Evolutionary conservation across 257 asterid genomes (phyloP).

Genomic region (Capsicum baccatum): DNA sequence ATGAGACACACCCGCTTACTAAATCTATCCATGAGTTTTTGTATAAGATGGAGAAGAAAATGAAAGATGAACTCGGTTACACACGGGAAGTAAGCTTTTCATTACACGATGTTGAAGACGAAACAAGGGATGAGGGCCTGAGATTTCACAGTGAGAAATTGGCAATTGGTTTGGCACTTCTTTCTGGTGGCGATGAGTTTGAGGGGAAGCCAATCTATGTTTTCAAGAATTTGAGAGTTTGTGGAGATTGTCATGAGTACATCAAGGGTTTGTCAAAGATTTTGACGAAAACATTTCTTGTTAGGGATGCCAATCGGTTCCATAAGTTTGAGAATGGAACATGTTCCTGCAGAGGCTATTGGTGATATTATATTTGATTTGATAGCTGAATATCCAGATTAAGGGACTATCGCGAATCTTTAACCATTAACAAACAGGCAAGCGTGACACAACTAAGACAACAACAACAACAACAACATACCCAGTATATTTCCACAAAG

Average conservation of each 20-base stretch:
- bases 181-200: conserved; percentile 38
- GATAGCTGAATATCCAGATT: not conserved
- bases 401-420: not conserved
- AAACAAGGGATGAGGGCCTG: conserved; percentile 51
- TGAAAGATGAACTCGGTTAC: conserved; percentile 49
- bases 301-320: conserved; percentile 59
- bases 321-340: conserved; percentile 55
- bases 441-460: not conserved
- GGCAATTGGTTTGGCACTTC: conserved; percentile 56
- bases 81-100: conserved; percentile 45
- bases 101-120: conserved; percentile 62
- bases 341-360: conserved; percentile 56
- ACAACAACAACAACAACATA: too few relatives aligned
- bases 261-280: conserved; percentile 55
- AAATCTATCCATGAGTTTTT: conserved; percentile 44
- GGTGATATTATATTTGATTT: conserved; percentile 39
- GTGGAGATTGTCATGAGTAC: conserved; percentile 64
- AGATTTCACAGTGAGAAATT: conserved; percentile 59
- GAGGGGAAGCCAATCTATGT: conserved; percentile 43
- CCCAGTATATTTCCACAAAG: too few relatives aligned
- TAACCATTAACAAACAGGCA: not conserved
- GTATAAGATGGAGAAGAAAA: conserved; percentile 48
- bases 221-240: conserved; percentile 57
- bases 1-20: conserved; percentile 47
- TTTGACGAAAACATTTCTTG: conserved; percentile 44